These are phyloP conservation scores for Aphanomyces cochlioides DNA, from an alignment of 352 stramenopile genomes.

Conservation along the genomic window DNA sequence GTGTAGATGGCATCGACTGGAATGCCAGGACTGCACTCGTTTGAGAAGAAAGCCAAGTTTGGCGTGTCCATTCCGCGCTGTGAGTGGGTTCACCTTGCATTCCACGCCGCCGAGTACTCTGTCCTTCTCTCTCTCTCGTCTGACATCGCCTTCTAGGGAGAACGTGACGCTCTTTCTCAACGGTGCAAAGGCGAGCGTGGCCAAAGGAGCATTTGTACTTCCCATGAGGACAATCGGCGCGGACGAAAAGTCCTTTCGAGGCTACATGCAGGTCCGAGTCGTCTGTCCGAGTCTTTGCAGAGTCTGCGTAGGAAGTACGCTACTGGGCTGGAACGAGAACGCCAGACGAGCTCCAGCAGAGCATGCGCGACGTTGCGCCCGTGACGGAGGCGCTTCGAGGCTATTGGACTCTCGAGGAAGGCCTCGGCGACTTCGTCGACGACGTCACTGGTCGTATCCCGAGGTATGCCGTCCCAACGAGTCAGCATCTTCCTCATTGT, in stretches of 20 bases:
- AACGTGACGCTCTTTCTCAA: conserved; percentile 50
- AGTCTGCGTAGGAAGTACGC: conserved; percentile 49
- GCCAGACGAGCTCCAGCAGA: conserved; percentile 39
- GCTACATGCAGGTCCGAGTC: conserved; percentile 10
- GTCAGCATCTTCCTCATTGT: conserved; percentile 32
- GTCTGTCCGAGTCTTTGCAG: too few species aligned
- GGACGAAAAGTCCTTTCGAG: conserved; percentile 46
- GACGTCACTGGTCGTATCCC: conserved; percentile 47
- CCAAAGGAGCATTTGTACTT: conserved; percentile 54
- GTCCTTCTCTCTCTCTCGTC: background rate
- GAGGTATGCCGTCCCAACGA: background rate
- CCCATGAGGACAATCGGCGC: conserved; percentile 50
- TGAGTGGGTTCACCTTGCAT: conserved; percentile 59
- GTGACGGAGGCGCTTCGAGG: conserved; percentile 38
- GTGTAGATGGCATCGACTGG: conserved; percentile 22
- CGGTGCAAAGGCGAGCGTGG: conserved; percentile 39
- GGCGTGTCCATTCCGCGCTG: conserved; percentile 40
- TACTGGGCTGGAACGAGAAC: conserved; percentile 55
- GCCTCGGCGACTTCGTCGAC: conserved; percentile 61
- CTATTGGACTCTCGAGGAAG: conserved; percentile 81
- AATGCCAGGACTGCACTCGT: conserved; percentile 11
- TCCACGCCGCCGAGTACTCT: conserved; percentile 37
- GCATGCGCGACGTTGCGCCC: conserved; percentile 41
- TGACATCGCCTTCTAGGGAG: background rate
- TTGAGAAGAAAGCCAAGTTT: conserved; percentile 44